Base-by-base conservation (phyloP, 108 stramenopile genomes). In the Cyclostephanos invisitatus region DNA sequence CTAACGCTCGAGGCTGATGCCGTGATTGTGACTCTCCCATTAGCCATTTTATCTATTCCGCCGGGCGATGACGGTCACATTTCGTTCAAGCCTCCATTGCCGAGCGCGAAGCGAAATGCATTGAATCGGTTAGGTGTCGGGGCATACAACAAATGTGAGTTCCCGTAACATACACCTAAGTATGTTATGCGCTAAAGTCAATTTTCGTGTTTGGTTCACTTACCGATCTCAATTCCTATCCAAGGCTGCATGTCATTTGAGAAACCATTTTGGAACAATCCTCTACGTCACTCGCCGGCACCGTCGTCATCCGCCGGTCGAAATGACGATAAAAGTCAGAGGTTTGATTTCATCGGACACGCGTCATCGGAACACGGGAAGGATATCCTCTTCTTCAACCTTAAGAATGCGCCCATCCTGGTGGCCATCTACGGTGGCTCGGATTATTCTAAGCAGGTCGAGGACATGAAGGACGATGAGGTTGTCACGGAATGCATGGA, bases 1-100 rank as follows among this genome's bases (percentile, higher is more conserved):
- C 68, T 85, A 15, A 87, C 89, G 2, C 64, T 94, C 53, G 87
- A 91, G 68, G 91, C 88, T 9, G 89, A 94, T 77, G 84, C 86
- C 17, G 85, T 94, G 24, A 74, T 97, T 42, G 88, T 92, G 22
- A 94, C 97, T 11, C 60, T 94, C 17, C 97, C 97, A 21, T 74
- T 96, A 32, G 94, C 94, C 5, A 87, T 96, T 44, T 73, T 97
- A 48, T 94, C 95, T 50, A 35, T 87, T 15, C 83, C 87, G 42
- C 64, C 32, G 21, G 69, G 70, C 9, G 29, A 67, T 15, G 82
- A 85, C 0, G 83, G 86, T 0, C 83, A 88, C 49, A 73, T 95
- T 15, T 58, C 73, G 17, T 96, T 96, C 49, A 64, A 36, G 27
- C 96, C 96, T 5, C 84, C 93, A 8, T 83, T 97, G 54, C 81